Conservation (phyloP, 176 grass and related monocot genomes). For the Aechmea fasciata region DNA sequence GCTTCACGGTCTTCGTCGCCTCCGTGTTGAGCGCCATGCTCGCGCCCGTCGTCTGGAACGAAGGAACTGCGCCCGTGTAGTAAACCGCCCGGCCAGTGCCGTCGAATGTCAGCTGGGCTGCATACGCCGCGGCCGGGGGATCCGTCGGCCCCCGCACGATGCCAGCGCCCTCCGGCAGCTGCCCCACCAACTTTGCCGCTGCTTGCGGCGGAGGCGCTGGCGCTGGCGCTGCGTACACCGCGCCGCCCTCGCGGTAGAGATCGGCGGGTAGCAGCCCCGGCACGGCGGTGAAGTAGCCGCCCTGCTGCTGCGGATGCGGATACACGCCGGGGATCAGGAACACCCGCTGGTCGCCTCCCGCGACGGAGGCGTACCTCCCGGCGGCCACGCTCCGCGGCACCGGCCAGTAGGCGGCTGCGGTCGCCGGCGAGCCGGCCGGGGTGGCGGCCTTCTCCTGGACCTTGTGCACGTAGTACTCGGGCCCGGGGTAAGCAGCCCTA, state of each 20-base stretch:
- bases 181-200: neutral
- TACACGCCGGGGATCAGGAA: slow-evolving; percentile 11
- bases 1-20: slow-evolving; percentile 52
- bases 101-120: slow-evolving; percentile 58
- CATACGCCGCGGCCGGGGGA: slow-evolving; percentile 14
- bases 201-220: slow-evolving; percentile 19
- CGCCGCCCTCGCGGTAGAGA: slow-evolving; percentile 1
- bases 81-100: slow-evolving; percentile 66
- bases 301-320: neutral
- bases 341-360: slow-evolving; percentile 9
- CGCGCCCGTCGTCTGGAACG: slow-evolving; percentile 36
- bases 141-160: neutral
- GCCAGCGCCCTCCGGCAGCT: too few species aligned
- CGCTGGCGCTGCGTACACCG: slow-evolving; percentile 10
- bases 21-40: slow-evolving; percentile 21
- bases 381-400: neutral
- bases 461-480: slow-evolving; percentile 46
- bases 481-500: slow-evolving; percentile 38
- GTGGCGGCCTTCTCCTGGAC: slow-evolving; percentile 45
- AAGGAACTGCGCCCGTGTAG: slow-evolving; percentile 64
- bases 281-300: slow-evolving; percentile 5
- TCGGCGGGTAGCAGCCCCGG: slow-evolving; percentile 4
- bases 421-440: slow-evolving; percentile 28
- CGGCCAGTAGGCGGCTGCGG: slow-evolving; percentile 30
- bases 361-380: slow-evolving; percentile 10